Percentiles rank a stretch among this genome's conserved stretches.
These are phyloP conservation scores for Saprolegnia parasitica DNA, from an alignment of 352 stramenopile species.

Conservation along the genomic window DNA sequence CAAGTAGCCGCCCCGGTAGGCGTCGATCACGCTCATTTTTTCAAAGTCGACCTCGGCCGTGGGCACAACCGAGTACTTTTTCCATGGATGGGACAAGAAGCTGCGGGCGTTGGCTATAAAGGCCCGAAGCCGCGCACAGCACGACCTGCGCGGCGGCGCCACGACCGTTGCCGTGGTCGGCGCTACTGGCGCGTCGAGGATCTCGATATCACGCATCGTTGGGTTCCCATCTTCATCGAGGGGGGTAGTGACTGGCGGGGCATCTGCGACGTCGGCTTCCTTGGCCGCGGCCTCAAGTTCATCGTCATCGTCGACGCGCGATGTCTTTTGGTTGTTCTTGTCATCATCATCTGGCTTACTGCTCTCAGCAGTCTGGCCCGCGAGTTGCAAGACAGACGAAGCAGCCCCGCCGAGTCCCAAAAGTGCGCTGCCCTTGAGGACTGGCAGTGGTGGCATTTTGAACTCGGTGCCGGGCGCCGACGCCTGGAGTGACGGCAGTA, in stretches of 20 bases:
- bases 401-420: constrained; percentile 25
- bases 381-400: constrained; percentile 23
- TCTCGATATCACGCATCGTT: background rate
- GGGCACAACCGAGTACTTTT: background rate
- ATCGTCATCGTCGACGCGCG: constrained; percentile 10
- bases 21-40: constrained; percentile 69
- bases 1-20: constrained; percentile 61
- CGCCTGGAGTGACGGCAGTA: constrained; percentile 67
- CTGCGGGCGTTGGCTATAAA: background rate
- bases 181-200: background rate
- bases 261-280: background rate
- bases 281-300: constrained; percentile 19
- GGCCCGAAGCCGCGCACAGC: background rate
- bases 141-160: background rate
- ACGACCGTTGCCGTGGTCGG: background rate
- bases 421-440: constrained; percentile 37
- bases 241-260: background rate
- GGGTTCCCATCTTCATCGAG: background rate
- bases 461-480: constrained; percentile 65
- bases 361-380: constrained; percentile 4
- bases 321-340: background rate
- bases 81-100: background rate
- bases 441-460: constrained; percentile 73
- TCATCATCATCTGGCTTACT: background rate
- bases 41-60: constrained; percentile 47